These are phyloP conservation scores for Mycosarcoma maydis DNA, from an alignment of 1,284 basidiomycete species.

Conservation along the genomic window DNA sequence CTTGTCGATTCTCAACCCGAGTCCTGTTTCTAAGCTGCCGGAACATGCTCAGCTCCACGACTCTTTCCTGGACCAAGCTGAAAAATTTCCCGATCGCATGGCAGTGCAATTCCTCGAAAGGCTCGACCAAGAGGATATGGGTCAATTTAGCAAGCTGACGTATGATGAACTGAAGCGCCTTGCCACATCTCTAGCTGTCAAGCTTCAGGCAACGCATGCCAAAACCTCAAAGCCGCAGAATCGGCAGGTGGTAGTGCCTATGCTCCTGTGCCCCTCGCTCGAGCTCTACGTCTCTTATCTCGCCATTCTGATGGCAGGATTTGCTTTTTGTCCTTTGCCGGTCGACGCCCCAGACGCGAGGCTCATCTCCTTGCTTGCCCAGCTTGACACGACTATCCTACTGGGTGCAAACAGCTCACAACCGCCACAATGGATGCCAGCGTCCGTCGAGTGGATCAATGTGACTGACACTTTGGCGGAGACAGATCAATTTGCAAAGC, in stretches of 20 bases:
- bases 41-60: constrained; percentile 1
- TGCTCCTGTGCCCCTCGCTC: constrained; percentile 11
- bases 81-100: not conserved
- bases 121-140: not conserved
- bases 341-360: constrained; percentile 11
- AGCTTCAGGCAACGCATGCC: not conserved
- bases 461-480: constrained; percentile 3
- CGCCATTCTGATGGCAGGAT: constrained; percentile 18
- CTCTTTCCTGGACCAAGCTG: not conserved
- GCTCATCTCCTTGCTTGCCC: constrained; percentile 1
- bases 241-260: constrained; percentile 13
- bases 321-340: constrained; percentile 19
- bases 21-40: no score
- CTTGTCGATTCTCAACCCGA: not conserved
- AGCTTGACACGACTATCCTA: constrained; percentile 6
- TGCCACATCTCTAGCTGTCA: constrained; percentile 1
- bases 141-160: not conserved
- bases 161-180: not conserved
- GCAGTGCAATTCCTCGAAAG: constrained; percentile 6
- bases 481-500: no score
- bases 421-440: not conserved
- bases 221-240: not conserved
- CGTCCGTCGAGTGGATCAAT: constrained; percentile 11
- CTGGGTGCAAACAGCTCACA: constrained; percentile 2
- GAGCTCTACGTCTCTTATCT: constrained; percentile 23